Evolutionary conservation across 768 basidiomycete species (phyloP).

Genomic region (Leccinum incarnatum): DNA sequence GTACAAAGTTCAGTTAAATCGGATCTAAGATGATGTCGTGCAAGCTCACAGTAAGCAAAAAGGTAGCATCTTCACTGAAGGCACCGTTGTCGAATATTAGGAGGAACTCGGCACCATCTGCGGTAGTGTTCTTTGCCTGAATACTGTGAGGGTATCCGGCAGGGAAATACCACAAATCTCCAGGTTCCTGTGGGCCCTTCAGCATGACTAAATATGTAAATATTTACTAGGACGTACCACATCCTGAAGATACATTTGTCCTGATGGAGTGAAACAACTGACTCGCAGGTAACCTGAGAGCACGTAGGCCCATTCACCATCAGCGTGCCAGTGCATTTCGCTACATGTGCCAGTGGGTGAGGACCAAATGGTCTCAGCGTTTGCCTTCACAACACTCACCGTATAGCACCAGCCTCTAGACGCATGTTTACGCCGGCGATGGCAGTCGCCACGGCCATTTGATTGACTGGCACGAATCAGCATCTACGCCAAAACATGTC

Average conservation of each 20-base stretch:
- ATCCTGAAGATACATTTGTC: constrained; percentile 51
- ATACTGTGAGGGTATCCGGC: constrained; percentile 54
- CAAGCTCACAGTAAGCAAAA: constrained; percentile 36
- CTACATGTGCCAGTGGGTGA: constrained; percentile 20
- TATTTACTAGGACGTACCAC: constrained; percentile 39
- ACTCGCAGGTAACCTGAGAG: constrained; percentile 47
- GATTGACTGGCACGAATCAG: constrained; percentile 28
- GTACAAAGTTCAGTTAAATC: constrained; percentile 12
- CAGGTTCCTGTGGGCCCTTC: constrained; percentile 22
- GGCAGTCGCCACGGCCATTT: constrained; percentile 39
- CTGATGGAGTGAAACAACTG: constrained; percentile 51
- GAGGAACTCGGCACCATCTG: constrained; percentile 52
- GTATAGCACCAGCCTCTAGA: constrained; percentile 40
- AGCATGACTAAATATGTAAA: constrained; percentile 12
- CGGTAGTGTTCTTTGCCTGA: constrained; percentile 47
- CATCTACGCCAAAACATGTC: background rate
- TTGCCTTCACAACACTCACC: constrained; percentile 22
- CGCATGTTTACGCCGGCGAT: constrained; percentile 44
- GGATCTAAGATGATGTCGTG: background rate
- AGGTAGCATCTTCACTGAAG: constrained; percentile 60
- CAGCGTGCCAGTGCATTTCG: constrained; percentile 46
- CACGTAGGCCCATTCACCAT: constrained; percentile 53
- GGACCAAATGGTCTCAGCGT: background rate
- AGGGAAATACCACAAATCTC: constrained; percentile 62
- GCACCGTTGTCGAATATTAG: constrained; percentile 41